These are phyloP conservation scores for Gaertneriomyces semiglobifer DNA, from an alignment of 192 early-diverging fungal genomes.

Conservation along the genomic window DNA sequence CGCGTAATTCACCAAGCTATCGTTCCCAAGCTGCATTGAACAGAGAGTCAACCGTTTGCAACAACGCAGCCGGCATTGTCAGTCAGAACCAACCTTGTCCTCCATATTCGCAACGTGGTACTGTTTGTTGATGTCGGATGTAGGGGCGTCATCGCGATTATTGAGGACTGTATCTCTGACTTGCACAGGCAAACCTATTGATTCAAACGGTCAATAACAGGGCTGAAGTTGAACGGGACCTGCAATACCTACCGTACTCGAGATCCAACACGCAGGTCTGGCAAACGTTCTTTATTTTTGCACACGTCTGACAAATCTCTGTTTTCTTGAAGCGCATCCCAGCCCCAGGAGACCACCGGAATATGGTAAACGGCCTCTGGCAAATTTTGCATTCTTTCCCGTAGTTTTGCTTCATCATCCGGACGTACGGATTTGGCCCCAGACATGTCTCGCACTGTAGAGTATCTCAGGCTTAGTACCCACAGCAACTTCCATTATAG, in stretches of 20 bases:
- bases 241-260: constrained; percentile 62
- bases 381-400: constrained; percentile 81
- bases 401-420: constrained; percentile 66
- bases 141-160: constrained; percentile 72
- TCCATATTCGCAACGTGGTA: constrained; percentile 83
- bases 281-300: constrained; percentile 98
- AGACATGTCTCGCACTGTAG: constrained; percentile 92
- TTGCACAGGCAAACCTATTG: constrained; percentile 77
- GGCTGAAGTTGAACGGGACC: not conserved
- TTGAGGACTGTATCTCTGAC: constrained; percentile 85
- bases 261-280: constrained; percentile 96
- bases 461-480: not conserved
- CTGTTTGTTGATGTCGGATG: constrained; percentile 81
- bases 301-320: constrained; percentile 95
- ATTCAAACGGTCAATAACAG: not conserved
- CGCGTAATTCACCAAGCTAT: constrained; percentile 62
- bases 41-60: not conserved
- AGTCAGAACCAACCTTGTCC: constrained; percentile 27
- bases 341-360: constrained; percentile 91
- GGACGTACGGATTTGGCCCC: constrained; percentile 96
- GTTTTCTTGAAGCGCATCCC: constrained; percentile 98
- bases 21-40: constrained; percentile 44
- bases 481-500: constrained; percentile 9
- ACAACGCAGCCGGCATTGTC: not conserved
- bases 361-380: constrained; percentile 87